Base-by-base conservation (phyloP, 805 yeast species). In the Helenozyma baotianmanensis region DNA sequence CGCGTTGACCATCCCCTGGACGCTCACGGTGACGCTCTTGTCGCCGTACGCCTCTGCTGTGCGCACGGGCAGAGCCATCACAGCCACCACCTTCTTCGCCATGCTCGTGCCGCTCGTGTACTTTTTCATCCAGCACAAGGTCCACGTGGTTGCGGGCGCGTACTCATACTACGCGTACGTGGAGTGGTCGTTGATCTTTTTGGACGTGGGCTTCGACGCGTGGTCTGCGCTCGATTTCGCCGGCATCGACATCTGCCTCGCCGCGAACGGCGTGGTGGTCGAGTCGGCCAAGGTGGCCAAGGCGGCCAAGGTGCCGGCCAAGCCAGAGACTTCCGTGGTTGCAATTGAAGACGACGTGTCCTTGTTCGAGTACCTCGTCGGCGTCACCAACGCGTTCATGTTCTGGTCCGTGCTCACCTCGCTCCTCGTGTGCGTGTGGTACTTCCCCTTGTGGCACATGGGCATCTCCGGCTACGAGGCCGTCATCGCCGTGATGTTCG, bases 371-470 rank as follows among this genome's bases (percentile, higher is more conserved):
- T 58, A 76, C 24, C 15, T 66, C 3, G 53, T 67, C 28, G 72
- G 76, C 49, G 54, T 70, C 11, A 52, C 76, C 50, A 88, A 89
- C 53, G 71, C 90, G 3, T 80, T 77, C 53, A 68, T 86, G 35
- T 86, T 85, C 56, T 92, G 97, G 96, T 71, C 97, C 0, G 79
- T 80, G 14, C 43, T 78, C 26, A 83, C 97, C 3, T 76, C 96
- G 0, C 65, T 92, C 38, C 82, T 87, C 27, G 72, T 92, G 36
- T 79, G 92, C 51, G 79, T 92, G 31, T 92, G 98, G 98, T 86
- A 85, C 64, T 92, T 92, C 70, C 98, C 98, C 9, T 68, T 92
- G 42, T 92, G 98, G 98, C 76, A 83, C 54, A 88, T 92, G 97
- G 97, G 97, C 6, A 82, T 92, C 27, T 83, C 95, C 2, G 98